These are phyloP conservation scores for Rhamnella rubrinervis DNA, from an alignment of 331 rosid genomes.

Conservation along the genomic window DNA sequence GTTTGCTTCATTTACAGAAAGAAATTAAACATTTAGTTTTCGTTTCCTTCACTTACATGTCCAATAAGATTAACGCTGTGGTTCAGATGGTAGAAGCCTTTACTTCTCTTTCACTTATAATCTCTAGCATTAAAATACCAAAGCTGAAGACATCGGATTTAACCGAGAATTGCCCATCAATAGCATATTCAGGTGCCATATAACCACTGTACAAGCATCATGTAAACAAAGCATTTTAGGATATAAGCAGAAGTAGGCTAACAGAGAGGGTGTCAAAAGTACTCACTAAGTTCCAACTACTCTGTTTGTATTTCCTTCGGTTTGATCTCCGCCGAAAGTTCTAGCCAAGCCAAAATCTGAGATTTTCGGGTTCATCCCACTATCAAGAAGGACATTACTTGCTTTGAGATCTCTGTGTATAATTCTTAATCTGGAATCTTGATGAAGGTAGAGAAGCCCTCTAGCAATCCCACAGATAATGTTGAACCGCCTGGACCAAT, in stretches of 20 bases:
- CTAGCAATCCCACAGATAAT: constrained; percentile 46
- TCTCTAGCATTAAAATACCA: constrained; percentile 42
- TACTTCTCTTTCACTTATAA: constrained; percentile 34
- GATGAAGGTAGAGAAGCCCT: constrained; percentile 53
- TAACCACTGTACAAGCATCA: constrained; percentile 20
- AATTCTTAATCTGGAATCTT: constrained; percentile 44
- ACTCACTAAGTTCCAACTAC: constrained; percentile 42
- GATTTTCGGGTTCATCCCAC: constrained; percentile 27
- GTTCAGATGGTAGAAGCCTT: constrained; percentile 5
- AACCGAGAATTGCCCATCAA: constrained; percentile 30
- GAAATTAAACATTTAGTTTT: too few relatives aligned
- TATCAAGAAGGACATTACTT: constrained; percentile 37
- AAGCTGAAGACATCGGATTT: constrained; percentile 52
- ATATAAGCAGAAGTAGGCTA: background rate
- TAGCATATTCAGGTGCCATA: constrained; percentile 39
- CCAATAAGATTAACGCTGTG: constrained; percentile 22
- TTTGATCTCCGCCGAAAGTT: constrained; percentile 35
- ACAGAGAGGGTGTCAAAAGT: too few relatives aligned
- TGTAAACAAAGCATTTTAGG: background rate
- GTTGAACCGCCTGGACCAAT: constrained; percentile 47
- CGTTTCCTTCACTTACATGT: background rate
- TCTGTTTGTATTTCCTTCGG: constrained; percentile 28
- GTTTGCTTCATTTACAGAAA: background rate
- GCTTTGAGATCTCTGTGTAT: constrained; percentile 41
- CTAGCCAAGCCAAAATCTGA: constrained; percentile 38